phyloP scores from a whole-genome alignment of 139 green algal genomes.

The Mychonastes homosphaera region DNA sequence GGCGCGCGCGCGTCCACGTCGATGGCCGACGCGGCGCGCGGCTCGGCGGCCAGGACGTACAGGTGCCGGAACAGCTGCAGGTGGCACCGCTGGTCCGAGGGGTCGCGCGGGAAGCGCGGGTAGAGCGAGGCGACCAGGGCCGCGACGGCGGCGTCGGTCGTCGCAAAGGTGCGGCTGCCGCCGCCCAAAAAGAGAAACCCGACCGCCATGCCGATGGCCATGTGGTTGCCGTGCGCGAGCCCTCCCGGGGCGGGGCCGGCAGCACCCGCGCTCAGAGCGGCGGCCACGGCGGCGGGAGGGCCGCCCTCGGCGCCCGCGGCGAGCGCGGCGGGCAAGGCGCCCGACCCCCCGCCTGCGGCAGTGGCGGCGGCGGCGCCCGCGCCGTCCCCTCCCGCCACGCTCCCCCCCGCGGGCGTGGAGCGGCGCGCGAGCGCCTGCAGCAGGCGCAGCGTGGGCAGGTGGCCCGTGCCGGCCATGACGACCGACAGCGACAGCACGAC shows the following conservation, averaged over 20 bases:
- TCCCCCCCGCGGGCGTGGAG: too few relatives aligned
- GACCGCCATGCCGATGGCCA: conserved; percentile 61
- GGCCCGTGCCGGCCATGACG: conserved; percentile 86
- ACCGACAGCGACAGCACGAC: conserved; percentile 59
- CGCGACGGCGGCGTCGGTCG: conserved; percentile 58
- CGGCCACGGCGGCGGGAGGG: conserved; percentile 11
- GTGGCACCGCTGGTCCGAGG: conserved; percentile 82
- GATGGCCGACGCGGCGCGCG: conserved; percentile 62
- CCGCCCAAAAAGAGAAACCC: conserved; percentile 73
- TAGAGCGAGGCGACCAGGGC: conserved; percentile 82
- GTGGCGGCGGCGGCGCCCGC: too few relatives aligned
- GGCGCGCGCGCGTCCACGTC: conserved; percentile 62
- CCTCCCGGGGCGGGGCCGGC: not conserved
- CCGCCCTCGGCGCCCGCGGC: too few relatives aligned
- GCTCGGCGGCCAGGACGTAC: conserved; percentile 79
- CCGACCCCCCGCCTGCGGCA: too few relatives aligned
- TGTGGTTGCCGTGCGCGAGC: conserved; percentile 73
- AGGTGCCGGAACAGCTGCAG: conserved; percentile 88
- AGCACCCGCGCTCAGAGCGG: too few relatives aligned
- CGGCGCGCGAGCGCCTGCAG: conserved; percentile 56
- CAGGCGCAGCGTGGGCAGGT: conserved; percentile 77
- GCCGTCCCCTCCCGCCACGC: too few relatives aligned
- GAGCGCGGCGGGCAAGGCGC: too few relatives aligned
- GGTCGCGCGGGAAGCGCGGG: conserved; percentile 57
- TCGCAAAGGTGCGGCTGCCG: conserved; percentile 61